Conservation (phyloP, 352 stramenopile genomes). For the Pythium graminicola region DNA sequence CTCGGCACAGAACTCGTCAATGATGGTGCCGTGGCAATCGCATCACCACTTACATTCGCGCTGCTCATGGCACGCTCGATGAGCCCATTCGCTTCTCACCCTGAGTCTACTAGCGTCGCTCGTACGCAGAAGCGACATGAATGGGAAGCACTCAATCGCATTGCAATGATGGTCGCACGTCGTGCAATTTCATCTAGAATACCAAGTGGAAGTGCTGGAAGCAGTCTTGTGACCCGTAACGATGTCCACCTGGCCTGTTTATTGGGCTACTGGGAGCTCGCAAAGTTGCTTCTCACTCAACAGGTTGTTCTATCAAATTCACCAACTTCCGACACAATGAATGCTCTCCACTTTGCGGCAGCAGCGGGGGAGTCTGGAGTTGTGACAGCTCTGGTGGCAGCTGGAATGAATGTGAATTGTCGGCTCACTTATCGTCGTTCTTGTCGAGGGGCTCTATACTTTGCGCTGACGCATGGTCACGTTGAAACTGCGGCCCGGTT, state of each 20-base stretch:
- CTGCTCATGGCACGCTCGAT: slow-evolving; percentile 32
- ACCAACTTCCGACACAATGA: slow-evolving; percentile 33
- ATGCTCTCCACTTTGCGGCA: slow-evolving; percentile 43
- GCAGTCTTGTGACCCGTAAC: slow-evolving; percentile 40
- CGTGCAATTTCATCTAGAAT: slow-evolving; percentile 28
- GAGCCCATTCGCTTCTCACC: slow-evolving; percentile 23
- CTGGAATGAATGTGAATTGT: slow-evolving; percentile 58
- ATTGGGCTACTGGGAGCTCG: slow-evolving; percentile 45
- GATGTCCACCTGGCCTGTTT: slow-evolving; percentile 42
- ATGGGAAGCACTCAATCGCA: slow-evolving; percentile 34
- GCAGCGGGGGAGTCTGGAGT: slow-evolving; percentile 38
- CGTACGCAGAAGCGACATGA: slow-evolving; percentile 25
- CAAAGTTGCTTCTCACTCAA: slow-evolving; percentile 37
- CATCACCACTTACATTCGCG: slow-evolving; percentile 43
- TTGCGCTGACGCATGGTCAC: slow-evolving; percentile 47
- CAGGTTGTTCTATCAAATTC: slow-evolving; percentile 40
- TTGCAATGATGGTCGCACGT: slow-evolving; percentile 33
- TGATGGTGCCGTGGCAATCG: slow-evolving; percentile 14
- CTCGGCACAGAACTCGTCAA: slow-evolving; percentile 14
- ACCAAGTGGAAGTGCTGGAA: slow-evolving; percentile 23
- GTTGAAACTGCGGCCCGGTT: slow-evolving; percentile 47
- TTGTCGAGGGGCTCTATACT: slow-evolving; percentile 36
- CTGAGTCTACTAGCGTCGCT: slow-evolving; percentile 8
- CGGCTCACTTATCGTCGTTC: neutral
- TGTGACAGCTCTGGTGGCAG: slow-evolving; percentile 36